phyloP scores from a whole-genome alignment of 345 rosid species.

The Citrus hindsii region DNA sequence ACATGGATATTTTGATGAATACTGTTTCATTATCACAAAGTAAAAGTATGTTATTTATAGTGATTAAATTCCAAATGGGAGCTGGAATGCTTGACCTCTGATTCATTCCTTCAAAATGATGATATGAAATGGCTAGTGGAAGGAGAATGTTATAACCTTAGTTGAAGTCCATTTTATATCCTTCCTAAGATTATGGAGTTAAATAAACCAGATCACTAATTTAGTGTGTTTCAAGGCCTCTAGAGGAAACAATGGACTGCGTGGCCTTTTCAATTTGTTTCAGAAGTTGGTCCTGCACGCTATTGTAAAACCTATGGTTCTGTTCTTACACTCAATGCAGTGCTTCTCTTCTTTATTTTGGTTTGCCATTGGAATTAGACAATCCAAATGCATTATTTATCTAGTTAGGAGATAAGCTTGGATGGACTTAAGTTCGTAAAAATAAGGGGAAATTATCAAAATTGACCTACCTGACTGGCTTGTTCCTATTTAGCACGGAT shows the following conservation, averaged over 20 bases:
- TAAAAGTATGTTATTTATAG: background rate
- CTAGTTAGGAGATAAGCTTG: background rate
- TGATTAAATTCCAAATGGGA: background rate
- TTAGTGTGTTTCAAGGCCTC: background rate
- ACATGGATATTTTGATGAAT: background rate
- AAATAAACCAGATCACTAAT: background rate
- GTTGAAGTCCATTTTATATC: background rate
- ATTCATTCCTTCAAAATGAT: background rate
- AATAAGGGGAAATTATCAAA: background rate
- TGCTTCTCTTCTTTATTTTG: background rate
- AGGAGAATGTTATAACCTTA: background rate
- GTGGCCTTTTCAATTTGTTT: background rate
- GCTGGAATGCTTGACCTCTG: background rate
- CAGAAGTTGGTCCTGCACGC: background rate
- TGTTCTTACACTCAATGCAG: background rate
- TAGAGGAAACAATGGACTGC: background rate
- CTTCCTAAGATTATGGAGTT: background rate
- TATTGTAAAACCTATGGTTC: background rate
- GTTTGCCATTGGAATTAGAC: background rate
- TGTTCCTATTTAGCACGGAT: background rate
- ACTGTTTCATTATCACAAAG: background rate
- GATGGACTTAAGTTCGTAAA: constrained; percentile 2
- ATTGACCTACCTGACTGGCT: background rate
- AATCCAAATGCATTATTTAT: background rate
- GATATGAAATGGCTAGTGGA: background rate